Base-by-base conservation (phyloP, 2,329 filamentous ascomycete genomes). In the Laburnicola sp. region DNA sequence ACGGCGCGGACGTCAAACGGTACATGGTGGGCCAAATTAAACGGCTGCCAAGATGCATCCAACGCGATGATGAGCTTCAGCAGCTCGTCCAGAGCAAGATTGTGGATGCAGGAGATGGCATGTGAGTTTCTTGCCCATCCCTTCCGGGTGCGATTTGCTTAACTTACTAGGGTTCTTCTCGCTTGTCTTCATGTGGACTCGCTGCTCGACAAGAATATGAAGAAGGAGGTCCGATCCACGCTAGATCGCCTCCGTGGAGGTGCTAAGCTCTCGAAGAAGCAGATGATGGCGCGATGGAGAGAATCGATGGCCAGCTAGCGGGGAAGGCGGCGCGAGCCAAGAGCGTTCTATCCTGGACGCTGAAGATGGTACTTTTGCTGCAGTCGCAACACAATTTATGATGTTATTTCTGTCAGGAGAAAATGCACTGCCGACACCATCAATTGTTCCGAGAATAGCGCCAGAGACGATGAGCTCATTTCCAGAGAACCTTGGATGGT, bases 221-320 rank as follows among this genome's bases (percentile, higher is more conserved):
- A 47, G 0, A 76, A 73, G 38, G 63, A 58, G 1, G 55, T 81
- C 4, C 53, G 56, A 27, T 45, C 22, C 0, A 63, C 70, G 2
- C 54, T 81, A 1, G 9, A 49, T 26, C 62, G 55, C 0, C 54
- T 80, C 0, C 55, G 64, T 0, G 68, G 36, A 10, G 71, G 70
- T 6, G 58, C 62, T 3, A 60, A 9, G 67, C 64, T 2, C 74
- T 76, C 11, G 60, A 75, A 11, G 4, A 56, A 8, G 73, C 74
- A 0, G 83, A 83, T 40, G 50, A 69, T 0, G 53, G 73, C 0
- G 72, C 74, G 0, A 75, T 82, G 62, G 34, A 73, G 2, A 64
- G 77, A 21, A 79, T 82, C 26, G 43, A 72, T n/a, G 50, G 57
- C 0, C 77, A 81, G 41, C 7, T 57, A 0, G 1, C 44, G 1